Evolutionary conservation across 192 early-diverging fungal species (phyloP).

Genomic region (Cetraspora pellucida): DNA sequence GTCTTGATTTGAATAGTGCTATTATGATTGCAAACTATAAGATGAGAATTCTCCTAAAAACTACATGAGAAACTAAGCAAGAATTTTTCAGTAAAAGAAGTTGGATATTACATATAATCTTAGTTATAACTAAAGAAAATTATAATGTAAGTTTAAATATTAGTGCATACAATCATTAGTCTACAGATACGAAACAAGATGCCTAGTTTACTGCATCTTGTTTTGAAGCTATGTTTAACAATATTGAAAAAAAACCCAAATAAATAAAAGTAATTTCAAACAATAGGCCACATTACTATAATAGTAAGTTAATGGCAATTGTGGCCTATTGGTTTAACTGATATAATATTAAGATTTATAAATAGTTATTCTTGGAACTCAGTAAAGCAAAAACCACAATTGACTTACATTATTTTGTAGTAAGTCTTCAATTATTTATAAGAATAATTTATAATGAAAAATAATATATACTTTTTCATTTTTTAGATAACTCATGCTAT

Average conservation of each 20-base stretch:
- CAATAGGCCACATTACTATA: neutral
- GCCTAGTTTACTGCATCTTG: neutral
- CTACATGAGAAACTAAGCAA: neutral
- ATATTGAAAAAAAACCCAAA: neutral
- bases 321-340: neutral
- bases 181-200: too few relatives aligned
- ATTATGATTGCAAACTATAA: neutral
- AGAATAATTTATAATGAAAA: too few relatives aligned
- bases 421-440: neutral
- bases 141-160: neutral
- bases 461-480: too few relatives aligned
- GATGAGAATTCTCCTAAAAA: slow-evolving; percentile 5
- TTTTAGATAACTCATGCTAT: slow-evolving; percentile 9
- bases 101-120: too few relatives aligned
- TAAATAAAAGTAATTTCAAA: too few relatives aligned
- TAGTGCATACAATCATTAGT: neutral
- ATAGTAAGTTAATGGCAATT: neutral
- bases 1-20: neutral
- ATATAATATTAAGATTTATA: neutral
- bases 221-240: slow-evolving; percentile 13
- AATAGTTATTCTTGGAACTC: neutral
- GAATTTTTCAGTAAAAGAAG: slow-evolving; percentile 16
- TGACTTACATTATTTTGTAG: neutral
- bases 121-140: neutral
- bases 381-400: neutral